These are phyloP conservation scores for Globisporangium cylindrosporum DNA, from an alignment of 352 stramenopile species.

Conservation along the genomic window DNA sequence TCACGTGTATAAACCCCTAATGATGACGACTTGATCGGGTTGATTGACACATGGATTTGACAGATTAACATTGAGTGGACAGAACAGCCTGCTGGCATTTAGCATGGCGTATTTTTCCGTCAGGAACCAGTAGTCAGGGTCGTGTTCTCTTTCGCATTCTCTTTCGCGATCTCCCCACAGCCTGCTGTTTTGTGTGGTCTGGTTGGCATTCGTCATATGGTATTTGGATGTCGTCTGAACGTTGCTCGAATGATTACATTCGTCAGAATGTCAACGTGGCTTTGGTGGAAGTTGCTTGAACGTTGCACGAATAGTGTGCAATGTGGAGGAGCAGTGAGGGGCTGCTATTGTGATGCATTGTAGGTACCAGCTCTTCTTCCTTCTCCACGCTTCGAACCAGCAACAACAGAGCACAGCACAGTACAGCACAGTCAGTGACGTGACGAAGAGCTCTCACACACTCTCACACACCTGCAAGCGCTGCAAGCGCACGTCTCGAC, in stretches of 20 bases:
- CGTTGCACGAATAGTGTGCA: not conserved
- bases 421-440: not conserved
- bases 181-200: not conserved
- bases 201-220: not conserved
- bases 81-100: no score
- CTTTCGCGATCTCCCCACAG: not conserved
- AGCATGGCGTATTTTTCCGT: not conserved
- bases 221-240: not conserved
- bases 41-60: no score
- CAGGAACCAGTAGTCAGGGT: not conserved
- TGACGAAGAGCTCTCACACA: constrained; percentile 1
- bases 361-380: not conserved
- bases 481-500: not conserved
- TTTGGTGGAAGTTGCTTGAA: not conserved
- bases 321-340: not conserved
- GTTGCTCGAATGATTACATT: not conserved
- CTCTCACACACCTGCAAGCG: not conserved
- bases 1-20: no score
- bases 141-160: not conserved
- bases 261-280: no score
- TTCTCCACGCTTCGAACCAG: not conserved
- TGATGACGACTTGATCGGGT: no score
- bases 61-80: no score
- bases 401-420: not conserved
- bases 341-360: not conserved